A percentile compares a stretch with the other conserved stretches of the same genome.
These are phyloP conservation scores for Parathielavia hyrcaniae DNA, from an alignment of 495 filamentous ascomycete species.

Conservation along the genomic window DNA sequence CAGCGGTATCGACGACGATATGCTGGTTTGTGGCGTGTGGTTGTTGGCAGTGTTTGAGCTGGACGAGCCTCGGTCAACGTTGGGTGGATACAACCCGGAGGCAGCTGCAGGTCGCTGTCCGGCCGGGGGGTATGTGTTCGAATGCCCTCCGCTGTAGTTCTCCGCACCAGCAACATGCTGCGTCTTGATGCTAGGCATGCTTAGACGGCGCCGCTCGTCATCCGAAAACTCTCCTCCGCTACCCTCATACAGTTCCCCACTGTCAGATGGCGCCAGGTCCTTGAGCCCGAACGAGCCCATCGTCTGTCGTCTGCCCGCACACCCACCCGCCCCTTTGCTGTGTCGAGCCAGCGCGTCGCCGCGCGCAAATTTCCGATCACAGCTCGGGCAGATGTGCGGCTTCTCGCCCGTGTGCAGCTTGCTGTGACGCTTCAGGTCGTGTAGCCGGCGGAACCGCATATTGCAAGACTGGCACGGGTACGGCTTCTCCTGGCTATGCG, in stretches of 20 bases:
- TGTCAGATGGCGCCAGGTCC: constrained; percentile 62
- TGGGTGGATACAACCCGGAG: constrained; percentile 57
- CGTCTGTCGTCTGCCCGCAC: constrained; percentile 81
- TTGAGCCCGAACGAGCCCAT: constrained; percentile 79
- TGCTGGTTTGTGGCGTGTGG: constrained; percentile 45
- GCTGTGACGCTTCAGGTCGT: constrained; percentile 92
- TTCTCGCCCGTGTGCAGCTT: constrained; percentile 97
- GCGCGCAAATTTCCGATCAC: constrained; percentile 87
- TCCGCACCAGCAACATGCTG: constrained; percentile 54
- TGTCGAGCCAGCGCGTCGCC: constrained; percentile 93
- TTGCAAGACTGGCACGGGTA: constrained; percentile 86
- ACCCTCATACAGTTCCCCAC: constrained; percentile 67
- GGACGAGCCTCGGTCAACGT: constrained; percentile 45
- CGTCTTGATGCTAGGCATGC: constrained; percentile 66
- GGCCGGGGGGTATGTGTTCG: constrained; percentile 74
- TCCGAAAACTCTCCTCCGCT: constrained; percentile 42
- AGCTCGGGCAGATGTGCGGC: constrained; percentile 89
- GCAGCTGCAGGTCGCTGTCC: constrained; percentile 39
- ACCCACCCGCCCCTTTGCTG: constrained; percentile 92
- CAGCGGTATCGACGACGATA: constrained; percentile 44
- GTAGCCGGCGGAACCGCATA: constrained; percentile 81
- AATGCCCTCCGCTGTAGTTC: constrained; percentile 37
- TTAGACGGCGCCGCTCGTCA: constrained; percentile 49
- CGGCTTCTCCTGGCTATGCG: constrained; percentile 97
- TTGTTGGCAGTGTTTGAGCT: constrained; percentile 46